phyloP scores from a whole-genome alignment of 805 yeast species.

The Nematodospora valgi region DNA sequence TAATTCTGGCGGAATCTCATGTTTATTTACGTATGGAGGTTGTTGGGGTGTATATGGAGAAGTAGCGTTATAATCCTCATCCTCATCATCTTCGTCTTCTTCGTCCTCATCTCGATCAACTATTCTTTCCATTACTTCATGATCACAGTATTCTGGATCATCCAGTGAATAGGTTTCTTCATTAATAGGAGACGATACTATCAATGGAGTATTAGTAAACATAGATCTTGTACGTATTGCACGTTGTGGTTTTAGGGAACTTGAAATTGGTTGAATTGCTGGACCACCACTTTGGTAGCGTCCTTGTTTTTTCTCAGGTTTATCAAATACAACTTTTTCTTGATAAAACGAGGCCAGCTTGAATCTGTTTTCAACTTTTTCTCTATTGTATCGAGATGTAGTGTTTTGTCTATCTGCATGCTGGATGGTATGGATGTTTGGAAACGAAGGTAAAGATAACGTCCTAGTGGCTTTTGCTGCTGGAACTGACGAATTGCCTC shows the following conservation, averaged over 20 bases:
- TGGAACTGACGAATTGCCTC: conserved; percentile 5
- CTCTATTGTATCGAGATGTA: conserved; percentile 37
- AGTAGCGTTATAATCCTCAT: conserved; percentile 22
- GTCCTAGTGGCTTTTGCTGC: conserved; percentile 42
- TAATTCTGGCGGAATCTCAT: conserved; percentile 31
- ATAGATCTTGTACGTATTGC: conserved; percentile 44
- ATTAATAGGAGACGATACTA: conserved; percentile 40
- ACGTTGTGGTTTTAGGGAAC: conserved; percentile 25
- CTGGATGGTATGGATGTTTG: conserved; percentile 38
- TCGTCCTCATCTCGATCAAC: conserved; percentile 19
- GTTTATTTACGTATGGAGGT: conserved; percentile 28
- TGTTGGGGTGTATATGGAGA: conserved; percentile 43
- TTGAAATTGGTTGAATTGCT: conserved; percentile 9
- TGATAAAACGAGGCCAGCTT: conserved; percentile 44
- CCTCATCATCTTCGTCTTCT: conserved; percentile 27
- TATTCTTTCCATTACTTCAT: conserved; percentile 11
- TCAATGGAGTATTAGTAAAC: conserved; percentile 30
- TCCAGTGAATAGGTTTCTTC: conserved; percentile 34
- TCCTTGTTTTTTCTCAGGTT: conserved; percentile 27
- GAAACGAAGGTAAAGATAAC: conserved; percentile 40
- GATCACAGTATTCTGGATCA: conserved; percentile 33
- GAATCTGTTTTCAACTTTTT: conserved; percentile 41
- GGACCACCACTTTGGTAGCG: too few relatives aligned
- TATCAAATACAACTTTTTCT: conserved; percentile 36
- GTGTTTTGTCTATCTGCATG: conserved; percentile 38